Conservation (phyloP, 208 protist genomes). For the Lotmaria passim region DNA sequence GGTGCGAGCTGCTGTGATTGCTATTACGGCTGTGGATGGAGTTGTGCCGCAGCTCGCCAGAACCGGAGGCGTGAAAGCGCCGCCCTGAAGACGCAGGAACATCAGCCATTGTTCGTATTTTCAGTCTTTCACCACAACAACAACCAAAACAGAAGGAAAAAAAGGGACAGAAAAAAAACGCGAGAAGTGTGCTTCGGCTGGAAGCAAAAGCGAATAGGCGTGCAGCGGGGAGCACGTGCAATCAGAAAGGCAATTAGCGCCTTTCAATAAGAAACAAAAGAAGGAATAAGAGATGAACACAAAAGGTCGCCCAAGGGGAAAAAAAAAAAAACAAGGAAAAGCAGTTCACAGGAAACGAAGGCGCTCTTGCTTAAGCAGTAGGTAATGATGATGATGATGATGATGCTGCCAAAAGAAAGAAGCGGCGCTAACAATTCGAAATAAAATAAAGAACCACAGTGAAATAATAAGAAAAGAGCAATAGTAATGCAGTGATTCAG, state of each 20-base stretch:
- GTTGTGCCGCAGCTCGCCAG: constrained; percentile 13
- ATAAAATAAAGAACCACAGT: background rate
- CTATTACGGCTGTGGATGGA: constrained; percentile 22
- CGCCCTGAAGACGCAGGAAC: background rate
- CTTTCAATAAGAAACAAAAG: background rate
- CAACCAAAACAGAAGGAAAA: background rate
- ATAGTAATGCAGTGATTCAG: too few species aligned
- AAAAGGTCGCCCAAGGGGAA: constrained; percentile 12
- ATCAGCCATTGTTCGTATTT: constrained; percentile 3
- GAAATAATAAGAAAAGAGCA: background rate
- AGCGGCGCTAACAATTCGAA: background rate
- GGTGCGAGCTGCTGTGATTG: constrained; percentile 9
- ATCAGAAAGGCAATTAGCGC: background rate
- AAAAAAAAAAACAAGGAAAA: constrained; percentile 18
- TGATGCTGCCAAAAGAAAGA: too few species aligned
- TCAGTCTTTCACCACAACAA: too few species aligned
- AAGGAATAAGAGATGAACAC: constrained; percentile 17
- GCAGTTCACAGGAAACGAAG: background rate
- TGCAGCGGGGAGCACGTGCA: background rate
- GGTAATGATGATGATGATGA: too few species aligned
- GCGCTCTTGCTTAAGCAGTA: too few species aligned
- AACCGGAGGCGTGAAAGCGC: constrained; percentile 20
- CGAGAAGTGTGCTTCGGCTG: background rate
- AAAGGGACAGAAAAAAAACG: background rate
- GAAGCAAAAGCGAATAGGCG: too few species aligned